Percentiles rank a stretch among this genome's conserved stretches.
Conservation (phyloP, 176 grass and related monocot genomes). For the Triticum turgidum region DNA sequence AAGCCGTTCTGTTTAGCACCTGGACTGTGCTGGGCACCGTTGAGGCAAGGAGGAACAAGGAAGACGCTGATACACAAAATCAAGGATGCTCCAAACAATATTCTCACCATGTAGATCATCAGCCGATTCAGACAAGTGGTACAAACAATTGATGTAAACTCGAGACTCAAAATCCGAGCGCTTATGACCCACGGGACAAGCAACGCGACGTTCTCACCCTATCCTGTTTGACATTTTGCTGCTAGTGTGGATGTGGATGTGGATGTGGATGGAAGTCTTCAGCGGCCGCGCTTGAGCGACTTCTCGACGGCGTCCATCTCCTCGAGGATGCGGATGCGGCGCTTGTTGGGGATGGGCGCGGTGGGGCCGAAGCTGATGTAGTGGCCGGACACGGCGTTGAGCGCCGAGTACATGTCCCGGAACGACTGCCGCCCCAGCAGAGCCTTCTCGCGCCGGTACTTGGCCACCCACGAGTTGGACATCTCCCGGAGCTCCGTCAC, state of each 20-base stretch:
- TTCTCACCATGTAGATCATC: neutral
- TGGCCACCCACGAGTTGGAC: constrained; percentile 95
- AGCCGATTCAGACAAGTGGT: neutral
- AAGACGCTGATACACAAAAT: neutral
- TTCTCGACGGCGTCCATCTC: constrained; percentile 99
- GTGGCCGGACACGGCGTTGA: constrained; percentile 96
- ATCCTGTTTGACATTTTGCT: neutral
- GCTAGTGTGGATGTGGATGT: too few species aligned
- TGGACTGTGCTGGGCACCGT: too few species aligned
- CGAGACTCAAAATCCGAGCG: constrained; percentile 14
- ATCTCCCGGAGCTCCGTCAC: constrained; percentile 86
- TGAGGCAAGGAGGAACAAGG: too few species aligned
- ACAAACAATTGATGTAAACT: constrained; percentile 19
- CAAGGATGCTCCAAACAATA: neutral
- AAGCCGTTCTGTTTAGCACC: too few species aligned
- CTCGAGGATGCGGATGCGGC: constrained; percentile 90
- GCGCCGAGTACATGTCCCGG: constrained; percentile 95
- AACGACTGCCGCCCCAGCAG: constrained; percentile 83
- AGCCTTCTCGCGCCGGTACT: constrained; percentile 83
- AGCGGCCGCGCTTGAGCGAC: constrained; percentile 81
- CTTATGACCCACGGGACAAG: neutral
- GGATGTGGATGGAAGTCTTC: neutral
- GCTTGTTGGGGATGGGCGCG: constrained; percentile 91
- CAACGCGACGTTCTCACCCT: neutral
- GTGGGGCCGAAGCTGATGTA: constrained; percentile 99